phyloP scores from a whole-genome alignment of 2,329 filamentous ascomycete species.

The Trichocomaceae sp. region DNA sequence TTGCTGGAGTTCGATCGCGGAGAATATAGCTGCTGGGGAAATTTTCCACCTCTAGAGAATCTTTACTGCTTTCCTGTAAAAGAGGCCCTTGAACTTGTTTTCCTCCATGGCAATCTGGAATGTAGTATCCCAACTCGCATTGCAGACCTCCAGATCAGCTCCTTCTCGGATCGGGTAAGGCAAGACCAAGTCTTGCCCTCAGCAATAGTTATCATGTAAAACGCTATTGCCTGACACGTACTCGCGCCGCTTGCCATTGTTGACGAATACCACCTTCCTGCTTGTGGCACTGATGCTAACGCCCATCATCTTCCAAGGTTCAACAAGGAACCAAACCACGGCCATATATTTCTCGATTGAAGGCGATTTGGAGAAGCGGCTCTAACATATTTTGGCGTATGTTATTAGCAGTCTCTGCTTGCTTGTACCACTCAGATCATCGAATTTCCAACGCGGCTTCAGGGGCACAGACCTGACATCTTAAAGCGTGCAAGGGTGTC shows the following conservation, averaged over 20 bases:
- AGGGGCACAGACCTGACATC: background rate
- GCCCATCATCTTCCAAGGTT: constrained; percentile 4
- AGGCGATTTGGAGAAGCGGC: constrained; percentile 1
- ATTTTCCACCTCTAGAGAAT: background rate
- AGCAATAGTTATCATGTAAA: constrained; percentile 4
- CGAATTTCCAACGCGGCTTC: background rate
- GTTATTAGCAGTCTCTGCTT: background rate
- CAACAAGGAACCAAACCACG: constrained; percentile 1
- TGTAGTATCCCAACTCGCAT: background rate
- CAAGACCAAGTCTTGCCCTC: constrained; percentile 3
- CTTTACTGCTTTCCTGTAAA: constrained; percentile 2
- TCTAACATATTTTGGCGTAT: background rate
- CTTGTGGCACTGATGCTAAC: background rate
- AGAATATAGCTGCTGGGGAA: constrained; percentile 2
- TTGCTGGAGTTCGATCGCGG: constrained; percentile 5
- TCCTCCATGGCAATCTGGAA: constrained; percentile 5
- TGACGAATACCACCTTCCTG: background rate
- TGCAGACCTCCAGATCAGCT: background rate
- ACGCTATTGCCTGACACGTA: background rate
- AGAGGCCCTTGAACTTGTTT: background rate
- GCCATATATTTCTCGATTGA: constrained; percentile 4
- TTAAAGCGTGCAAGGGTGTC: background rate
- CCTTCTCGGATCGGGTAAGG: constrained; percentile 7
- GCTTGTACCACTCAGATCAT: constrained; percentile 6
- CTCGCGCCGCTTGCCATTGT: background rate